Base-by-base conservation (phyloP, 768 basidiomycete genomes). In the Lactarius deliciosus region DNA sequence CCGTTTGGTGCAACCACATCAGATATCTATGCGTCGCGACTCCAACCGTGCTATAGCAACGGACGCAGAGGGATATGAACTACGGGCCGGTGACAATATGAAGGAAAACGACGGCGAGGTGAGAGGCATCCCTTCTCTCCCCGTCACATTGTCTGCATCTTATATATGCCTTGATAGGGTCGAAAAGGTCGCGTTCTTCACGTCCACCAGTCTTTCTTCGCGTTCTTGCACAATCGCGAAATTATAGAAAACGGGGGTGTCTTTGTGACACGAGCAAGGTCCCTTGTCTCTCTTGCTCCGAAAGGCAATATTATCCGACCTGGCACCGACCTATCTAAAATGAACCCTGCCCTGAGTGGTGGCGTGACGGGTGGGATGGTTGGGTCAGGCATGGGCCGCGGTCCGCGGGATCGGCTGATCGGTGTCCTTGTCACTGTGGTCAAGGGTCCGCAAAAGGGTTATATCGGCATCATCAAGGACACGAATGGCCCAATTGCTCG, bases 141-240 rank as follows among this genome's bases (percentile, higher is more conserved):
- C 65, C 40, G 11, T 57, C 55, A 34, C 20, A 11, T 65, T n/a
- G 25, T 60, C n/a, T 16, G 5, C 41, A 28, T 60, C 18, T 28
- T 16, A 69, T 68, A 64, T 65, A 67, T 57, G 54, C 20, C n/a
- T n/a, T 68, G 60, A 40, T 61, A 96, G 89, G 81, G 81, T 43
- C 90, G 96, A 6, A 92, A 89, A 83, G 97, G 97, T 56, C 85
- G 86, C 64, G 91, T 98, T 15, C 80, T 99, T 32, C 96, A 98
- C 73, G 94, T 95, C 53, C 91, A 96, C 76, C 94, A 96, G 74
- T 94, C 95, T 0, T 88, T 92, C 77, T 96, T 88, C 72, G 94
- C 92, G 3, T 99, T 98, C 82, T 78, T 98, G 56, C 90, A 96
- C 78, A 96, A 96, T 73, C 89, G 96, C 16, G 95, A 98, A 60